Evolutionary conservation across 768 basidiomycete species (phyloP), one percentile per base, ranked within the genome.

Genomic region (Cystofilobasidium ferigula): DNA sequence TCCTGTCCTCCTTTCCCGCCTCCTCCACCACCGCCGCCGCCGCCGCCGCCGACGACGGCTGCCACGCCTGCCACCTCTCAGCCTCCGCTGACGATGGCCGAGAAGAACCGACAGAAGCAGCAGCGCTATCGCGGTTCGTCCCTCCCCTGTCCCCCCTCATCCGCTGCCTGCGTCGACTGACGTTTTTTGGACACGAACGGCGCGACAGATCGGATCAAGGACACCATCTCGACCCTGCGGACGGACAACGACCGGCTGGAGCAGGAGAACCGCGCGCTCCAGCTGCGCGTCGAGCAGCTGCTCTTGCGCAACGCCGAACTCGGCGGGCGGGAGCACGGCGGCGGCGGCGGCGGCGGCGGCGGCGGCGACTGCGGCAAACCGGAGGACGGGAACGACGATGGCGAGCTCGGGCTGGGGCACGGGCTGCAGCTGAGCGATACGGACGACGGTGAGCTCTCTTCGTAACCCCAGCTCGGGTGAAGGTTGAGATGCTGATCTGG

Each of bases 41-140:
- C n/a, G n/a, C n/a, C n/a, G n/a, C n/a, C n/a, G n/a, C n/a, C n/a
- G n/a, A n/a, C n/a, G n/a, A n/a, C n/a, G n/a, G n/a, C n/a, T n/a
- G n/a, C n/a, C n/a, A n/a, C n/a, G n/a, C n/a, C n/a, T n/a, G n/a
- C 6, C 45, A n/a, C 26, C 32, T 16, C 26, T 26, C 4, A 26
- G 51, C 16, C 30, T 2, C 2, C 51, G 26, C 12, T 54, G 5
- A 54, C 18, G 18, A 22, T n/a, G 51, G 51, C 51, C 30, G 51
- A 54, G 16, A 54, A 54, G 51, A 54, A 54, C 30, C 26, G 51
- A 10, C 51, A 54, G 30, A 54, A 54, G 51, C 51, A 54, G 51
- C 51, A 54, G 30, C 51, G 51, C 51, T 54, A 54, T 28, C 51
- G 51, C 7, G 51, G 51, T 54, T 13, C 51, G 51, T 54, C 30